Conservation (phyloP, 2,329 filamentous ascomycete genomes). For the Claviceps capensis region DNA sequence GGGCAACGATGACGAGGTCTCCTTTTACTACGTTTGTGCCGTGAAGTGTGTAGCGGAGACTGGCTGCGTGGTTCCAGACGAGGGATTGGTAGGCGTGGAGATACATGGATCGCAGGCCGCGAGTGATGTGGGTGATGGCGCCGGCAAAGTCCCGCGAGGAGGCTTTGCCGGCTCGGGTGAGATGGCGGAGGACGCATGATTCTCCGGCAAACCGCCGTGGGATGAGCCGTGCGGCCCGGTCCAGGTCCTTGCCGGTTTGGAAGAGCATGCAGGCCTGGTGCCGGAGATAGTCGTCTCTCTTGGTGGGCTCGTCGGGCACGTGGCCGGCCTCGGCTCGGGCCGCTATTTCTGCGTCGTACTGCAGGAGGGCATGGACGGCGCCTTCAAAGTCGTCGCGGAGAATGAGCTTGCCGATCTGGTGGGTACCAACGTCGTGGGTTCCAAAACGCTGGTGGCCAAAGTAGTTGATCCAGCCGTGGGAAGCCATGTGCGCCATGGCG, state of each 20-base stretch:
- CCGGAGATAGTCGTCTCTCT: conserved; percentile 63
- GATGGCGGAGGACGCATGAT: conserved; percentile 61
- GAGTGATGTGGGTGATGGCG: conserved; percentile 64
- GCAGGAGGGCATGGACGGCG: conserved; percentile 64
- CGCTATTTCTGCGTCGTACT: conserved; percentile 52
- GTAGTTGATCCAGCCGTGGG: conserved; percentile 89
- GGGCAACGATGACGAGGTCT: conserved; percentile 61
- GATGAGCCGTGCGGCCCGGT: conserved; percentile 51
- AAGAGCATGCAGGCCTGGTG: conserved; percentile 69
- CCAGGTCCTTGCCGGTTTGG: conserved; percentile 42
- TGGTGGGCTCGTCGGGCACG: conserved; percentile 34
- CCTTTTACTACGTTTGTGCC: conserved; percentile 64
- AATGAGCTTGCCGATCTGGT: conserved; percentile 72
- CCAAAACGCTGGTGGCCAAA: conserved; percentile 96
- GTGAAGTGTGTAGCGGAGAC: conserved; percentile 64
- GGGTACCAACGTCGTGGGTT: conserved; percentile 73
- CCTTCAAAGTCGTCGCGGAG: conserved; percentile 68
- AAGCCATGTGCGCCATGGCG: conserved; percentile 52
- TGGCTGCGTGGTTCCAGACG: conserved; percentile 81
- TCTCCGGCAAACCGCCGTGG: conserved; percentile 78
- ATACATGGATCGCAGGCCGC: conserved; percentile 83
- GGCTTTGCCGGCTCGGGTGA: conserved; percentile 36
- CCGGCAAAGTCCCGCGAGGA: conserved; percentile 61
- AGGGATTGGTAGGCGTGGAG: conserved; percentile 92
- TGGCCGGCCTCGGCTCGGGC: conserved; percentile 26